Base-by-base conservation (phyloP, 805 yeast genomes). In the Nakazawaea siamensis region DNA sequence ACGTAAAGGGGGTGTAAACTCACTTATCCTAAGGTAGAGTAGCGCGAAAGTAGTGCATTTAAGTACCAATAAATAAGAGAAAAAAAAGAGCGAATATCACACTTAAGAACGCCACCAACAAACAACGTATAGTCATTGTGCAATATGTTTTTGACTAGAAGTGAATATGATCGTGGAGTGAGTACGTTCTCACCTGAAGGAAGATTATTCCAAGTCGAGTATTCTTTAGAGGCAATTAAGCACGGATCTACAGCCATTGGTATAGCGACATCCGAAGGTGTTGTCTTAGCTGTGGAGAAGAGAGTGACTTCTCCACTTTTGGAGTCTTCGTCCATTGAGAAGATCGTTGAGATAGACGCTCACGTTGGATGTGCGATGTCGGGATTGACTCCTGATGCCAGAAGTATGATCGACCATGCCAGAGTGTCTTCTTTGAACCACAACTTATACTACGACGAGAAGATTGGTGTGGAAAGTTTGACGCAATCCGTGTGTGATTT, bases 281-380 rank as follows among this genome's bases (percentile, higher is more conserved):
- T 92, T 14, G 80, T 94, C 24, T 70, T 92, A 26, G 97, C 96
- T 19, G 98, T 94, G 18, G 99, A 92, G 63, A 94, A 92, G 60
- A 73, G 97, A 55, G 97, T 92, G 18, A 90, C 97, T 0, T 88
- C 97, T 8, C 72, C 94, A 10, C 64, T 92, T 43, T 70, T 92
- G 39, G 99, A 94, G 58, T 76, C 90, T 19, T 81, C 90, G 19
- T 84, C 95, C 29, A 88, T 94, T 53, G 98, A 94, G 55, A 92
- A 92, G 60, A 88, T 92, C 46, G 84, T 92, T 46, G 98, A 92
- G 54, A 81, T 92, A 39, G 99, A 92, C 54, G 65, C 66, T 31
- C 98, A 92, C 55, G 77, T 92, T 38, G 98, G 99, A 32, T 87
- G 97, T 63, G 98, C 99, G 48, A 92, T 92, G 97, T 80, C 94